Evolutionary conservation across 1,284 basidiomycete genomes (phyloP), one percentile per base, ranked within the genome.

Genomic region (Rhodotorula sp.): DNA sequence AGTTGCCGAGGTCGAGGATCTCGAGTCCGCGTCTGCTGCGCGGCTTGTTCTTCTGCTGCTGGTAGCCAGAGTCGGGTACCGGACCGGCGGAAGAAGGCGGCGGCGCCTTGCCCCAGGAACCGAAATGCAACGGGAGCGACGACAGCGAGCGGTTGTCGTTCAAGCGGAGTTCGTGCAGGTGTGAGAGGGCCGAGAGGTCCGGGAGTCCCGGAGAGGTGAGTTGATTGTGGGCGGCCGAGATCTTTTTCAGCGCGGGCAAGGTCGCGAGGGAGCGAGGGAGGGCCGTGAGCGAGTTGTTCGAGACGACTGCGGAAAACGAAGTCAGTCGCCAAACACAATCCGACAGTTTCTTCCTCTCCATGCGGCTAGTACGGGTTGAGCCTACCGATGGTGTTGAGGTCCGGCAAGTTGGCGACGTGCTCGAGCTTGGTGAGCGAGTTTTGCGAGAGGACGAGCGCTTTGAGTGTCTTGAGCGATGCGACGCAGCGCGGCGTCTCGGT

Each of bases 391-490:
- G 74, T 71, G 64, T 75, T 75, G 48, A 75, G 68, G 33, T 74
- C 66, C 15, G 66, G 56, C 7, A 74, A 42, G 26, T 64, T 56
- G 26, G 57, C 60, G 42, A 74, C 62, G 61, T 74, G 72, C 20
- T 69, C 58, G 44, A 75, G 72, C 15, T 49, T 30, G 0, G 42
- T 62, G 65, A 75, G 64, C 30, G 54, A 57, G 66, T 75, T 75
- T 70, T 75, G 72, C 49, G 74, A 68, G 56, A 74, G 60, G 55
- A 75, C 74, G 63, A 75, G 68, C 0, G 74, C 74, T 33, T 75
- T 75, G 66, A 75, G 68, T 6, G 72, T 70, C n/a, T 51, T 33
- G 30, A 75, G 70, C 12, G 53, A 60, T 17, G 56, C 64, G 51
- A 74, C 60, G 44, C 62, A 67, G 37, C 62, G 37, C 1, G 74